A percentile compares a stretch with the other conserved stretches of the same genome.
These are phyloP conservation scores for Debaryomycetaceae sp. DNA, from an alignment of 1,139 yeast genomes.

Conservation along the genomic window DNA sequence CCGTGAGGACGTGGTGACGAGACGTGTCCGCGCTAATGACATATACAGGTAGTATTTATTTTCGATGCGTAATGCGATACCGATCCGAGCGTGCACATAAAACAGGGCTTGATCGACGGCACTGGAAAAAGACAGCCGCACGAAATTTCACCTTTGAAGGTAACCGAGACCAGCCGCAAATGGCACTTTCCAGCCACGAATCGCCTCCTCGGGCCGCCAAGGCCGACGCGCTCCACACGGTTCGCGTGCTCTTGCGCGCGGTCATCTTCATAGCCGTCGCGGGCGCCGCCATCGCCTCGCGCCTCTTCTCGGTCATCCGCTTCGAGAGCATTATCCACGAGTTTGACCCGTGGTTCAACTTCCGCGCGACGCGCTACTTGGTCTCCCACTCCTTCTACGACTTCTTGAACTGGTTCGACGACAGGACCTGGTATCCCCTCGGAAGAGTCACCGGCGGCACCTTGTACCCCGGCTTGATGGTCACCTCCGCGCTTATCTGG, in stretches of 20 bases:
- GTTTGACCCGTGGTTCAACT: conserved; percentile 98
- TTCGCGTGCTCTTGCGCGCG: conserved; percentile 44
- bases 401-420: conserved; percentile 97
- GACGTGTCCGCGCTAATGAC: no score
- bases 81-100: background rate
- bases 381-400: conserved; percentile 78
- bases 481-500: conserved; percentile 87
- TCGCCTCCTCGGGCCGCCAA: no score
- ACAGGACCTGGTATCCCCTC: conserved; percentile 97
- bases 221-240: conserved; percentile 29
- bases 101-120: conserved; percentile 2
- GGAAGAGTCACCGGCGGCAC: conserved; percentile 99
- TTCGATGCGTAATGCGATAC: no score
- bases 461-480: conserved; percentile 96
- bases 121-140: conserved; percentile 5
- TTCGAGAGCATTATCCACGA: conserved; percentile 97
- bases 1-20: no score
- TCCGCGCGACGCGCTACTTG: conserved; percentile 85
- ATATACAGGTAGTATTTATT: no score
- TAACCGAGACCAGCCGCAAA: no score
- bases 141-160: no score
- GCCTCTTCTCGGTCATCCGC: conserved; percentile 70
- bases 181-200: no score
- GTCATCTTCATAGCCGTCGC: conserved; percentile 63
- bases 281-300: conserved; percentile 84